These are phyloP conservation scores for Entophlyctis helioformis DNA, from an alignment of 192 early-diverging fungal genomes.

Conservation along the genomic window DNA sequence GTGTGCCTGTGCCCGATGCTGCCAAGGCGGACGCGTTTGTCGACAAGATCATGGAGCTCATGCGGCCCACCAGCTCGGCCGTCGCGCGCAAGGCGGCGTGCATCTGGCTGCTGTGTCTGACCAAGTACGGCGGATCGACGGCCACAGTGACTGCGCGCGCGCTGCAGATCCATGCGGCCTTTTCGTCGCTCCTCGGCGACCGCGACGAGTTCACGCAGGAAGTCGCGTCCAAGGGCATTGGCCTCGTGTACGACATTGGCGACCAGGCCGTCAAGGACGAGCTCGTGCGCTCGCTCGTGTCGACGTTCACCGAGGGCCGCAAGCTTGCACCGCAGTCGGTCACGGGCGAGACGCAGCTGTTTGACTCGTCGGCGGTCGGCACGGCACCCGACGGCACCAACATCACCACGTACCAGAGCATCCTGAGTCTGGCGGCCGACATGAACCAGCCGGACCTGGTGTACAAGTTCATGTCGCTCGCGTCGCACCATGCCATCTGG, in stretches of 20 bases:
- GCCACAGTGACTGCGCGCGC: too few relatives aligned
- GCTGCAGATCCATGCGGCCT: slow-evolving; percentile 57
- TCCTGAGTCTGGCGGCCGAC: slow-evolving; percentile 81
- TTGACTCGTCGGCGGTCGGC: slow-evolving; percentile 55
- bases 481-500: slow-evolving; percentile 87
- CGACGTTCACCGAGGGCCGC: slow-evolving; percentile 63
- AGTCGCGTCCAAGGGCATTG: slow-evolving; percentile 75
- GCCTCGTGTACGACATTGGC: slow-evolving; percentile 70
- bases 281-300: slow-evolving; percentile 60
- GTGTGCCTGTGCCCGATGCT: too few relatives aligned
- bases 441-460: slow-evolving; percentile 90
- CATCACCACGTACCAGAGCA: slow-evolving; percentile 36
- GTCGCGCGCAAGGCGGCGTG: slow-evolving; percentile 54
- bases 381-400: slow-evolving; percentile 58
- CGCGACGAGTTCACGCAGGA: slow-evolving; percentile 81
- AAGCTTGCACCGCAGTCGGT: slow-evolving; percentile 40
- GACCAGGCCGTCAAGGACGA: slow-evolving; percentile 53
- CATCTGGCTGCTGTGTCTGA: slow-evolving; percentile 66
- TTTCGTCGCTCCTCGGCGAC: slow-evolving; percentile 66
- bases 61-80: slow-evolving; percentile 37
- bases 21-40: too few relatives aligned
- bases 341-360: slow-evolving; percentile 61
- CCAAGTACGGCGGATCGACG: slow-evolving; percentile 64
- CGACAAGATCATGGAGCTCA: slow-evolving; percentile 32
- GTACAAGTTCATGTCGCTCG: slow-evolving; percentile 88